A percentile compares a stretch with the other conserved stretches of the same genome.
Evolutionary conservation across 495 filamentous ascomycete species (phyloP).

Genomic region (Penicillium salamii): DNA sequence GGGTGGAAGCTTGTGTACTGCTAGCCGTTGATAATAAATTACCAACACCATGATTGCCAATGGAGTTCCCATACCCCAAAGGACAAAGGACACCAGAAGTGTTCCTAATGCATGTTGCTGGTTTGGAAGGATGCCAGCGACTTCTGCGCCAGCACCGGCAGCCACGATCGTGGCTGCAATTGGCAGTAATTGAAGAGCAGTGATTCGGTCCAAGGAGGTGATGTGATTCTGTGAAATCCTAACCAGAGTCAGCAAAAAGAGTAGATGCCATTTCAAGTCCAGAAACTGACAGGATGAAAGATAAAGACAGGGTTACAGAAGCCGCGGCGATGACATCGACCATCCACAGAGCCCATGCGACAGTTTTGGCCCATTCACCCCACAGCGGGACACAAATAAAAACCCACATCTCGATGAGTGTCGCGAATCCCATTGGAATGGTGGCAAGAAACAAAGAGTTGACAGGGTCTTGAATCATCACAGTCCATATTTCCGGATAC

Average conservation of each 20-base stretch:
- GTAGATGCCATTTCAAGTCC: background rate
- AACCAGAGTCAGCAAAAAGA: background rate
- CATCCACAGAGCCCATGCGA: slow-evolving; percentile 48
- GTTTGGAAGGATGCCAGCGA: slow-evolving; percentile 31
- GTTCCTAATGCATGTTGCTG: slow-evolving; percentile 34
- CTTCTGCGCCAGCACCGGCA: slow-evolving; percentile 37
- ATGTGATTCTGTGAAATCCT: slow-evolving; percentile 39
- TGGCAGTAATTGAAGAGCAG: slow-evolving; percentile 45
- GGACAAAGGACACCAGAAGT: slow-evolving; percentile 39
- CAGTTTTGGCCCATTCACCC: slow-evolving; percentile 30
- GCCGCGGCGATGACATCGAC: slow-evolving; percentile 40
- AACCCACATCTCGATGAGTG: slow-evolving; percentile 48
- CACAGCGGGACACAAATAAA: slow-evolving; percentile 43
- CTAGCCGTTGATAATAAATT: slow-evolving; percentile 48
- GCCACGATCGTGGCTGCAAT: slow-evolving; percentile 48
- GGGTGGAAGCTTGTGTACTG: slow-evolving; percentile 43
- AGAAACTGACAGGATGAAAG: slow-evolving; percentile 39
- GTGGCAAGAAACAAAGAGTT: slow-evolving; percentile 48
- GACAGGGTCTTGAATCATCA: slow-evolving; percentile 45
- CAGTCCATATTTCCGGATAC: slow-evolving; percentile 44
- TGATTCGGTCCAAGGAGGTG: slow-evolving; percentile 39
- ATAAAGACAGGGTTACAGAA: slow-evolving; percentile 36
- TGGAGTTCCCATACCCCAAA: slow-evolving; percentile 46
- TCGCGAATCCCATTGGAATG: slow-evolving; percentile 49
- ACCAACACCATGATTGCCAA: slow-evolving; percentile 41